Percentiles rank a stretch among this genome's conserved stretches.
Conservation (phyloP, 805 yeast species). For the Metschnikowia gelsemii region DNA sequence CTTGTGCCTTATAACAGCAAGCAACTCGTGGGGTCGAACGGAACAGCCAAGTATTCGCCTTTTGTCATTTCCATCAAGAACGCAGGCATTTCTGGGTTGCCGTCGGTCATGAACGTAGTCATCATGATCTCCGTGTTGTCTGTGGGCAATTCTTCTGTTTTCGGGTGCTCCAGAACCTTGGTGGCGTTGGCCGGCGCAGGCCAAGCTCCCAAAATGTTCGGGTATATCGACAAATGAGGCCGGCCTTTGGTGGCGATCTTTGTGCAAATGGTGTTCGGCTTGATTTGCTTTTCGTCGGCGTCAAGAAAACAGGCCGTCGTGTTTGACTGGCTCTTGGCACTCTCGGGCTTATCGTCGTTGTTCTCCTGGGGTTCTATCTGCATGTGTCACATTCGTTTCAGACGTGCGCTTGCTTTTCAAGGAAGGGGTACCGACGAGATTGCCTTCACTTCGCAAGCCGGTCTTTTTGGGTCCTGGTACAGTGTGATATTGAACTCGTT, state of each 20-base stretch:
- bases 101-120: conserved; percentile 43
- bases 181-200: conserved; percentile 70
- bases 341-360: conserved; percentile 27
- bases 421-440: conserved; percentile 40
- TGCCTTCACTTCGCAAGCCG: conserved; percentile 52
- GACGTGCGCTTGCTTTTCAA: conserved; percentile 24
- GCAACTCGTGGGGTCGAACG: conserved; percentile 24
- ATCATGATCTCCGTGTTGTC: conserved; percentile 40
- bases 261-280: conserved; percentile 46
- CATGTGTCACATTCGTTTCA: conserved; percentile 27
- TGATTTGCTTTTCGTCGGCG: conserved; percentile 60
- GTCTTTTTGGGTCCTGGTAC: conserved; percentile 52
- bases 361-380: conserved; percentile 31
- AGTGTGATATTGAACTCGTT: conserved; percentile 49
- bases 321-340: conserved; percentile 28
- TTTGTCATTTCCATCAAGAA: conserved; percentile 43
- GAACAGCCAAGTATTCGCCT: conserved; percentile 37
- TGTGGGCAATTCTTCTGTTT: conserved; percentile 71
- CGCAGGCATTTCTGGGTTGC: conserved; percentile 42
- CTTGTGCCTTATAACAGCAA: conserved; percentile 38
- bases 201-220: conserved; percentile 55
- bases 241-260: conserved; percentile 41
- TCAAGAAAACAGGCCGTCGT: conserved; percentile 24
- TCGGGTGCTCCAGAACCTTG: conserved; percentile 67
- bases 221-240: conserved; percentile 41